These are phyloP conservation scores for Lipomyces sp. DNA, from an alignment of 805 yeast genomes.

Conservation along the genomic window DNA sequence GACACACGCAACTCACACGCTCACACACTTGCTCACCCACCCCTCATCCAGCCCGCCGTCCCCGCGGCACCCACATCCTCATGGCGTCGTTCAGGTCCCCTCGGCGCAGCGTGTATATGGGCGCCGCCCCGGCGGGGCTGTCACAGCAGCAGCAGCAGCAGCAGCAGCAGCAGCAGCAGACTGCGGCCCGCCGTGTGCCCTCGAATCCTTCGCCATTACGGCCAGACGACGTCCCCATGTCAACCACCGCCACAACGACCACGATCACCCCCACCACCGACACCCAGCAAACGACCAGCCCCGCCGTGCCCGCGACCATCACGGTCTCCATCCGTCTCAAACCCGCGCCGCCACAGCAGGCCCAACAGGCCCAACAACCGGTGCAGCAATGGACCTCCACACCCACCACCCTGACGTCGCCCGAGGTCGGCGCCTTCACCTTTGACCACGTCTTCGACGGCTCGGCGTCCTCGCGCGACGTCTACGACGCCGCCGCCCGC, in stretches of 20 bases:
- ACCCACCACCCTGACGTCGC: constrained; percentile 34
- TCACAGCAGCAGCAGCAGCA: no score
- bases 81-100: no score
- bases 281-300: no score
- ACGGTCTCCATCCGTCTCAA: constrained; percentile 23
- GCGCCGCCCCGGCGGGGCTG: no score
- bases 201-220: no score
- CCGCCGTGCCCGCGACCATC: constrained; percentile 16
- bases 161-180: no score
- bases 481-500: constrained; percentile 56
- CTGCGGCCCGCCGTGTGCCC: no score
- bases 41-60: no score
- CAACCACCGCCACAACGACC: background rate
- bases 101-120: no score
- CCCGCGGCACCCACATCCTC: no score
- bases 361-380: background rate
- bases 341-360: background rate
- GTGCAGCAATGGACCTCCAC: constrained; percentile 15
- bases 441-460: constrained; percentile 76
- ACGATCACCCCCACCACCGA: background rate
- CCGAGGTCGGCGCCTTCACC: constrained; percentile 59
- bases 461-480: constrained; percentile 42
- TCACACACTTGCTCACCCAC: no score
- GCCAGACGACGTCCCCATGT: no score
- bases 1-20: background rate